Evolutionary conservation across 306 rosid species (phyloP).

Genomic region (cucumber (Cucumis sativus)): DNA sequence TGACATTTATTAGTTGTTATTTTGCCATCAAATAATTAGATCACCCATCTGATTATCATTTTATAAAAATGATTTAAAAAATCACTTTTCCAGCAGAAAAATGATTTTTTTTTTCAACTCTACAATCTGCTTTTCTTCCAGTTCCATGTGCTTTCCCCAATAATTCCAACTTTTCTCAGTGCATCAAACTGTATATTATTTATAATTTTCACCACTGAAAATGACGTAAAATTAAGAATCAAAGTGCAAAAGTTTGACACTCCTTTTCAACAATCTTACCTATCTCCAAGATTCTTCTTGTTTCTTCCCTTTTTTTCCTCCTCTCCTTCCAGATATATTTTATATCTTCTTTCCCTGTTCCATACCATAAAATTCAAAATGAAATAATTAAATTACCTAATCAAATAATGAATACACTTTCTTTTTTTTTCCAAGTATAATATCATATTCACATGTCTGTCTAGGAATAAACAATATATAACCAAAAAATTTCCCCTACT

Average conservation of each 20-base stretch:
- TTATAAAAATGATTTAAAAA: too few relatives aligned
- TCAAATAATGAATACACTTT: neutral
- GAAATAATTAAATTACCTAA: neutral
- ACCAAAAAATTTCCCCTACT: conserved; percentile 8
- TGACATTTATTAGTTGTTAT: neutral
- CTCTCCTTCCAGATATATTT: neutral
- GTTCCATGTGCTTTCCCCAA: conserved; percentile 1
- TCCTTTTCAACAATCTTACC: neutral
- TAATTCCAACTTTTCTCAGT: neutral
- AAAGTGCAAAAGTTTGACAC: neutral
- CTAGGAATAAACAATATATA: conserved; percentile 4
- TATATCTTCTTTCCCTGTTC: neutral
- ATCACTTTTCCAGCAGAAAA: neutral
- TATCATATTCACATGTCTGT: conserved; percentile 10
- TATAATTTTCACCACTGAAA: neutral
- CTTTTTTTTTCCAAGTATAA: neutral
- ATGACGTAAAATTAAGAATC: neutral
- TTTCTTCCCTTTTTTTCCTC: neutral
- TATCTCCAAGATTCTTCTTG: neutral
- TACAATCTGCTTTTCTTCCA: neutral
- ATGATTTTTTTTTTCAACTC: neutral
- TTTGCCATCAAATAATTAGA: neutral
- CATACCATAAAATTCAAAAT: neutral
- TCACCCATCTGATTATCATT: neutral
- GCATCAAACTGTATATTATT: neutral